phyloP scores from a whole-genome alignment of 179 eudicot species.

The Silene noctiflora region DNA sequence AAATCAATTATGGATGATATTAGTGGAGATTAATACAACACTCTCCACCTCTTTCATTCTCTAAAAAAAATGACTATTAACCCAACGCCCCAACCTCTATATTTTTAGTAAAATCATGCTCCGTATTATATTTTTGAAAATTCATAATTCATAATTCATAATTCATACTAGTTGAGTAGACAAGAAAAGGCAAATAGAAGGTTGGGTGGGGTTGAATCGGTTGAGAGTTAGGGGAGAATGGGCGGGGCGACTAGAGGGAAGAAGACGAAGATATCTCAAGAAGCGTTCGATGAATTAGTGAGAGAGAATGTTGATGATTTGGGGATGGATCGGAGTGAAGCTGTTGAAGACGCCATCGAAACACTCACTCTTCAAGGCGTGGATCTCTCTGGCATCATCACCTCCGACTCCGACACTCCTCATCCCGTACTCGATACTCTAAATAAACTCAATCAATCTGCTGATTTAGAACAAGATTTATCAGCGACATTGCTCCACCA shows the following conservation, averaged over 20 bases:
- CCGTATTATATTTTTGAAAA: too few species aligned
- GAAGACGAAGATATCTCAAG: conserved; percentile 58
- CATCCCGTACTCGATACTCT: conserved; percentile 53
- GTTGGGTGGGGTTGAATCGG: too few species aligned
- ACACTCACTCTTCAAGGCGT: conserved; percentile 90
- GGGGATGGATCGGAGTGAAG: conserved; percentile 87
- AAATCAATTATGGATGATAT: too few species aligned
- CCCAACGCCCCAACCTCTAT: too few species aligned
- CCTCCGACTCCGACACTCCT: conserved; percentile 34
- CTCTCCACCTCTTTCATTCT: too few species aligned
- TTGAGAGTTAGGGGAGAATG: background rate
- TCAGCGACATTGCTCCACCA: conserved; percentile 32
- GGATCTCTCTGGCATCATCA: conserved; percentile 74
- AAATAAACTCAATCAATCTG: conserved; percentile 37
- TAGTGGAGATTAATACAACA: too few species aligned
- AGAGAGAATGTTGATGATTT: conserved; percentile 78
- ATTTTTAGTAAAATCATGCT: too few species aligned
- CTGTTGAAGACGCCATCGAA: conserved; percentile 83
- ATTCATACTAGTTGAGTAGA: too few species aligned
- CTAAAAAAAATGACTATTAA: too few species aligned
- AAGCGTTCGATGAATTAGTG: conserved; percentile 84
- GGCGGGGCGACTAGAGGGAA: conserved; percentile 9
- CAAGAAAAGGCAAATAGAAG: too few species aligned
- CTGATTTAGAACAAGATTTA: background rate
- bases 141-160: too few species aligned